Evolutionary conservation across 768 basidiomycete species (phyloP).

Genomic region (Lyophyllum semitale): DNA sequence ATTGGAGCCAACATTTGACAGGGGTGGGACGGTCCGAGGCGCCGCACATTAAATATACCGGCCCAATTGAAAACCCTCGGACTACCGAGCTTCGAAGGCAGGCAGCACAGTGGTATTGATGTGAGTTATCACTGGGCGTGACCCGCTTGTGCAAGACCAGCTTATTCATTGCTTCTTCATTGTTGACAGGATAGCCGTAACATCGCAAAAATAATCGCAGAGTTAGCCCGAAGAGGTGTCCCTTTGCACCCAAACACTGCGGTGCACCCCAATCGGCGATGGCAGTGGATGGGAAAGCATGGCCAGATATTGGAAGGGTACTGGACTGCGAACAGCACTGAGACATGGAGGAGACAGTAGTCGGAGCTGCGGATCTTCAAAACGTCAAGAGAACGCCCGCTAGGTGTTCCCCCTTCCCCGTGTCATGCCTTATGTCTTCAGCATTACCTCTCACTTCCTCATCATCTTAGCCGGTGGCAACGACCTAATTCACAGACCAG

Average conservation of each 20-base stretch:
- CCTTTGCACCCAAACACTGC: slow-evolving; percentile 71
- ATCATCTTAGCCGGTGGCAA: background rate
- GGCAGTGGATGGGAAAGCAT: slow-evolving; percentile 85
- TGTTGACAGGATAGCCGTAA: slow-evolving; percentile 81
- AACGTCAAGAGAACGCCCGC: background rate
- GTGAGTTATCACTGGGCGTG: slow-evolving; percentile 63
- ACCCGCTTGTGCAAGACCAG: slow-evolving; percentile 15
- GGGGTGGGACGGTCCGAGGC: slow-evolving; percentile 25
- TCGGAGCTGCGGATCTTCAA: background rate
- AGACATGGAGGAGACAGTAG: slow-evolving; percentile 3
- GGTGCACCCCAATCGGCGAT: slow-evolving; percentile 67
- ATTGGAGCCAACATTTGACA: slow-evolving; percentile 14
- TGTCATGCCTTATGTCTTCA: background rate
- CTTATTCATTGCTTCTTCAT: slow-evolving; percentile 4
- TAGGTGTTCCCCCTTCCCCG: background rate
- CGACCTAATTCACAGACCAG: background rate
- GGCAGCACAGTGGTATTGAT: slow-evolving; percentile 88
- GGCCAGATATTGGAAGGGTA: slow-evolving; percentile 64
- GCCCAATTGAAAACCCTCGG: slow-evolving; percentile 76
- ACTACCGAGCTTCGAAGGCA: slow-evolving; percentile 77
- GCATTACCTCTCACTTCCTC: background rate
- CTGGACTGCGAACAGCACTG: slow-evolving; percentile 4
- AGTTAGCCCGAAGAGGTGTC: slow-evolving; percentile 72
- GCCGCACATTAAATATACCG: slow-evolving; percentile 61
- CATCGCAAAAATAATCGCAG: slow-evolving; percentile 76